These are phyloP conservation scores for Simmondsia chinensis DNA, from an alignment of 148 eudicot species.

Conservation along the genomic window DNA sequence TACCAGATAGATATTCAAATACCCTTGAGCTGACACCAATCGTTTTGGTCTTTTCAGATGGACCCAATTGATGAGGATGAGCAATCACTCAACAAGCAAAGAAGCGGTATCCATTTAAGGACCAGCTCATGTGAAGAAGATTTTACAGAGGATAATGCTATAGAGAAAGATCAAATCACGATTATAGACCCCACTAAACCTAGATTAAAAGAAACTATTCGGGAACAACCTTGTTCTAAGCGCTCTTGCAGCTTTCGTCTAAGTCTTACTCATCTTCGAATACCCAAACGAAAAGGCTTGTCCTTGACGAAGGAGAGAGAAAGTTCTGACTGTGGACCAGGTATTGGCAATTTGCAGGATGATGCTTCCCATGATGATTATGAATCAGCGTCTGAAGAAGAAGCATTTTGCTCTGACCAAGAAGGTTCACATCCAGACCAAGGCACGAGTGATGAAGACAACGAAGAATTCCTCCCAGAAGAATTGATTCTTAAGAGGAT, in stretches of 20 bases:
- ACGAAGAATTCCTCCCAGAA: conserved; percentile 34
- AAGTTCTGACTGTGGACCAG: conserved; percentile 11
- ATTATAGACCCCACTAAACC: conserved; percentile 4
- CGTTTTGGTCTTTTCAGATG: conserved; percentile 35
- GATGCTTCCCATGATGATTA: conserved; percentile 21
- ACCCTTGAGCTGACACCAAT: conserved; percentile 5
- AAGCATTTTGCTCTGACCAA: conserved; percentile 12
- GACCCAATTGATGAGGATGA: conserved; percentile 69
- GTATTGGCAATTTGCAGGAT: neutral
- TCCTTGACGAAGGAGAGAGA: conserved; percentile 25
- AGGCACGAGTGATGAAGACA: conserved; percentile 18
- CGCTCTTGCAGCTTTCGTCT: conserved; percentile 11
- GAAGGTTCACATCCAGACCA: conserved; percentile 8
- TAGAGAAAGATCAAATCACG: no score
- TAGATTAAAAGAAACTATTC: conserved; percentile 9
- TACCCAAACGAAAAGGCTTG: conserved; percentile 48
- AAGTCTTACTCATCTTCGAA: conserved; percentile 36
- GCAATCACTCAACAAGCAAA: conserved; percentile 28
- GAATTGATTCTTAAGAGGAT: conserved; percentile 46
- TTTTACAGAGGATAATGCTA: conserved; percentile 21
- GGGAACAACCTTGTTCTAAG: conserved; percentile 13
- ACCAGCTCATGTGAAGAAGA: conserved; percentile 65
- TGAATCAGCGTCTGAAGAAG: conserved; percentile 27
- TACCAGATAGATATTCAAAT: neutral
- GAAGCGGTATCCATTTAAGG: conserved; percentile 40